These are phyloP conservation scores for Trypanosoma mega DNA, from an alignment of 208 protist species.

Conservation along the genomic window DNA sequence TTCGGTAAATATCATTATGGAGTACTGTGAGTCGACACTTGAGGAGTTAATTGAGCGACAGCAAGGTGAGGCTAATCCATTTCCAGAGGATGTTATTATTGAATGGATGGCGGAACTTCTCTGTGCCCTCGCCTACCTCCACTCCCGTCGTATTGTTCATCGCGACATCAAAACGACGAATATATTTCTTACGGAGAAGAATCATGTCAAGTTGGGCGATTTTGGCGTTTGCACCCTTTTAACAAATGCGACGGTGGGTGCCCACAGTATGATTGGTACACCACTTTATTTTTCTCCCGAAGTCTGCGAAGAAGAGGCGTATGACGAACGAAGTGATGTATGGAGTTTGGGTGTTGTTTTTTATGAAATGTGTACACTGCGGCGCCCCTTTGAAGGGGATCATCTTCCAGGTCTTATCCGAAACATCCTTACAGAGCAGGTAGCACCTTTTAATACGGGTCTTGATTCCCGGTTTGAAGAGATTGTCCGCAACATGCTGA, in stretches of 20 bases:
- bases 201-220: constrained; percentile 92
- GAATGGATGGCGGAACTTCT: constrained; percentile 91
- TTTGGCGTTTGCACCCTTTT: constrained; percentile 88
- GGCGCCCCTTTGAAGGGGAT: constrained; percentile 69
- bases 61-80: constrained; percentile 53
- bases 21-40: constrained; percentile 85
- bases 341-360: constrained; percentile 95
- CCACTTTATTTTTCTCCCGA: constrained; percentile 92
- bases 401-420: constrained; percentile 73
- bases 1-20: constrained; percentile 90
- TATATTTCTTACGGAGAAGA: constrained; percentile 89
- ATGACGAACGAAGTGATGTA: constrained; percentile 92
- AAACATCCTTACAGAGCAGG: constrained; percentile 63
- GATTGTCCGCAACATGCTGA: constrained; percentile 80
- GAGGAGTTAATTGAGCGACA: constrained; percentile 88
- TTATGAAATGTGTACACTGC: constrained; percentile 94
- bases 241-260: constrained; percentile 55
- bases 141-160: constrained; percentile 86
- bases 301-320: constrained; percentile 84
- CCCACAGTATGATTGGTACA: constrained; percentile 85
- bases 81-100: constrained; percentile 67
- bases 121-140: constrained; percentile 83
- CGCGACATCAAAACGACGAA: constrained; percentile 93
- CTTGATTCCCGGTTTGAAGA: constrained; percentile 64
- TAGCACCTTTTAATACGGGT: constrained; percentile 70